phyloP scores from a whole-genome alignment of 768 basidiomycete genomes.

The Mycena crocata region DNA sequence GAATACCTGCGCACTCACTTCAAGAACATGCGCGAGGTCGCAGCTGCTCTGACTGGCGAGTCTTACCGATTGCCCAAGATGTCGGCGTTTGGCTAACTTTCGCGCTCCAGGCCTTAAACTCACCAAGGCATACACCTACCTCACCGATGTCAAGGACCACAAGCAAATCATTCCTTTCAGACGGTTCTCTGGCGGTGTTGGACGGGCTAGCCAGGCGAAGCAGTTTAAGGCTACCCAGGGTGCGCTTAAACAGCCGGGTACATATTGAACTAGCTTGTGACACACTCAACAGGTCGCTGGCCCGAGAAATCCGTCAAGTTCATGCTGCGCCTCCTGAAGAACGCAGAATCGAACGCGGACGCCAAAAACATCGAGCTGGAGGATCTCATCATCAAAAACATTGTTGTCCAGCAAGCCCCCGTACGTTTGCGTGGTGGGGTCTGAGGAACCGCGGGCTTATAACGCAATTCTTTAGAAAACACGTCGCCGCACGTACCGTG shows the following conservation, averaged over 20 bases:
- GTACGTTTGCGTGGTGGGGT: slow-evolving; percentile 59
- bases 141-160: slow-evolving; percentile 94
- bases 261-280: slow-evolving; percentile 1
- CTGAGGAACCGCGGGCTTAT: slow-evolving; percentile 16
- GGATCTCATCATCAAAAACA: slow-evolving; percentile 94
- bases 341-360: slow-evolving; percentile 99
- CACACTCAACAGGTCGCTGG: slow-evolving; percentile 87
- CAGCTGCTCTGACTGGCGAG: slow-evolving; percentile 90
- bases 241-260: slow-evolving; percentile 50
- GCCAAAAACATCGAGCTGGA: slow-evolving; percentile 96
- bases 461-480: slow-evolving; percentile 74
- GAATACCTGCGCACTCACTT: slow-evolving; percentile 99
- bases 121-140: slow-evolving; percentile 95
- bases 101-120: slow-evolving; percentile 84
- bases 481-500: slow-evolving; percentile 98
- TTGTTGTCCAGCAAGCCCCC: slow-evolving; percentile 98
- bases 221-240: slow-evolving; percentile 98
- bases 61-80: slow-evolving; percentile 25
- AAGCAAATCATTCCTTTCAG: slow-evolving; percentile 97
- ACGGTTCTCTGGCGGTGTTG: slow-evolving; percentile 94
- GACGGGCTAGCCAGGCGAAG: slow-evolving; percentile 94
- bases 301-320: slow-evolving; percentile 99
- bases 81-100: background rate
- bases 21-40: slow-evolving; percentile 99
- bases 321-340: slow-evolving; percentile 94